These are phyloP conservation scores for Pseudogymnoascus verrucosus DNA, from an alignment of 2,329 filamentous ascomycete genomes.

Conservation along the genomic window DNA sequence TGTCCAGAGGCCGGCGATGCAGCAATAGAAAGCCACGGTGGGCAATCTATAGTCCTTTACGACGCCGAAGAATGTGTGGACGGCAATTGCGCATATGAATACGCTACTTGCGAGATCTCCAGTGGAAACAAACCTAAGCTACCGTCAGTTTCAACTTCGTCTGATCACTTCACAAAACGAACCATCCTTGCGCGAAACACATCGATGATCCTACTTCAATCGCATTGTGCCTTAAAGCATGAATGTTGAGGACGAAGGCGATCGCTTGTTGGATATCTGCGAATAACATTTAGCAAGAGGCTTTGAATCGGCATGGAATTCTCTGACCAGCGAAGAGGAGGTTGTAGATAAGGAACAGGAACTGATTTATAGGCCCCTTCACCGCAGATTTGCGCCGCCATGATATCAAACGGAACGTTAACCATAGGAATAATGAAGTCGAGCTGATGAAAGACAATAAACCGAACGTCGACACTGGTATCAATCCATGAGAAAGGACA, in stretches of 20 bases:
- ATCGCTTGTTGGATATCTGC: constrained; percentile 56
- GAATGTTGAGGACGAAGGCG: constrained; percentile 55
- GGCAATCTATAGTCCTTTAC: constrained; percentile 47
- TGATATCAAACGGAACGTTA: constrained; percentile 31
- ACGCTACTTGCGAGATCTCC: constrained; percentile 48
- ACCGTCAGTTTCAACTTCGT: background rate
- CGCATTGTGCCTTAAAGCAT: constrained; percentile 47
- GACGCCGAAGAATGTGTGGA: constrained; percentile 59
- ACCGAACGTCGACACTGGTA: constrained; percentile 37
- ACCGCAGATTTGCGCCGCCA: constrained; percentile 17
- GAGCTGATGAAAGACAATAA: constrained; percentile 40
- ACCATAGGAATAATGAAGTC: constrained; percentile 33
- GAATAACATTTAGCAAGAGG: background rate
- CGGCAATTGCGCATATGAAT: constrained; percentile 57
- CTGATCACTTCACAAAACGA: constrained; percentile 33
- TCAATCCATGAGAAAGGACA: constrained; percentile 31
- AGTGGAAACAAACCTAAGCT: background rate
- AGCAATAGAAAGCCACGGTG: constrained; percentile 40
- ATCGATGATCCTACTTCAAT: constrained; percentile 45
- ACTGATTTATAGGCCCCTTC: constrained; percentile 48
- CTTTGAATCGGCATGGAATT: background rate
- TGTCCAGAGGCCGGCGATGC: constrained; percentile 45
- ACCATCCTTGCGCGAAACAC: constrained; percentile 60
- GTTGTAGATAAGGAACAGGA: constrained; percentile 62
- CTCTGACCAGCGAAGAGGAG: constrained; percentile 49